A percentile compares a stretch with the other conserved stretches of the same genome.
These are phyloP conservation scores for Prunus yedoensis DNA, from an alignment of 331 rosid genomes.

Conservation along the genomic window DNA sequence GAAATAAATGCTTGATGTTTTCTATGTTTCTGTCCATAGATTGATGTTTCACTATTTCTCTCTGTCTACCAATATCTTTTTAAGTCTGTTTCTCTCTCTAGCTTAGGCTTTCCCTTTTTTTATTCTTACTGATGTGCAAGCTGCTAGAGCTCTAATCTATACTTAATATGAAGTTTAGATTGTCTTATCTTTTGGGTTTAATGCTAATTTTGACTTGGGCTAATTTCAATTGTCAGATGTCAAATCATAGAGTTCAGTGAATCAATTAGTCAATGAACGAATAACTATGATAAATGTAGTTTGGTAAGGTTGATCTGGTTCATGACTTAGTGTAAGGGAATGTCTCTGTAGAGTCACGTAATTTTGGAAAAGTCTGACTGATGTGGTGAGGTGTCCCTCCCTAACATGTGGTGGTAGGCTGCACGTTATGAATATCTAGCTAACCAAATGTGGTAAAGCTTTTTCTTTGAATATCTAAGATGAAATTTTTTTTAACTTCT, in stretches of 20 bases:
- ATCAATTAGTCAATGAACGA: background rate
- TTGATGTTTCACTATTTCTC: background rate
- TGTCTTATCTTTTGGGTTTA: background rate
- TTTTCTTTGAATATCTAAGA: background rate
- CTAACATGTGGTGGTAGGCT: background rate
- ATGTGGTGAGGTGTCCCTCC: background rate
- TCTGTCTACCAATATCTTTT: background rate
- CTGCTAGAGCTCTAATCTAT: background rate
- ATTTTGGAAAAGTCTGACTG: background rate
- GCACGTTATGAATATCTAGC: background rate
- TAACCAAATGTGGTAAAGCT: background rate
- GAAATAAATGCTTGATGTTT: background rate
- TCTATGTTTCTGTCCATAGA: background rate
- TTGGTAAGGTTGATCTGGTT: no score
- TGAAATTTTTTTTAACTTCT: background rate
- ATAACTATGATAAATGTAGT: no score
- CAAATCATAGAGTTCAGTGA: background rate
- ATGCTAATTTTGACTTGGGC: background rate
- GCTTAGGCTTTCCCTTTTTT: background rate
- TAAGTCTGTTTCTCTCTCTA: background rate
- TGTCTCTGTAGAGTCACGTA: background rate
- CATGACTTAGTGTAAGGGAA: background rate
- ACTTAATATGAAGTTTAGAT: background rate
- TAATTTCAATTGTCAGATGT: background rate
- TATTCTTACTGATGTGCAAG: background rate